Evolutionary conservation across 2,329 filamentous ascomycete species (phyloP), one percentile per base, ranked within the genome.

Genomic region (Metarhizium album): DNA sequence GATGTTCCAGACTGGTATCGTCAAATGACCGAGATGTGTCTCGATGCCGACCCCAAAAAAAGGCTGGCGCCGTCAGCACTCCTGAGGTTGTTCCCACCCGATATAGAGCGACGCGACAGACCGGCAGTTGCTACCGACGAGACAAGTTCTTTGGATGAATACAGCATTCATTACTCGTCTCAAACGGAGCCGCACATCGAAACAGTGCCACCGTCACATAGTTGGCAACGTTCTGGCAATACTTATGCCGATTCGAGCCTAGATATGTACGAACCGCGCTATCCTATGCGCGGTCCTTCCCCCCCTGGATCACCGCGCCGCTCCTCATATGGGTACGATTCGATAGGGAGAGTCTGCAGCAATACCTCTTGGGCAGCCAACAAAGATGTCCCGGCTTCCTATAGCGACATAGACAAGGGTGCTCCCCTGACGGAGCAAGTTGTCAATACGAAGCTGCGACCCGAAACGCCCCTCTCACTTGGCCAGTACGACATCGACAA

Each of bases 1-100:
- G 74, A 83, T 24, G 76, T 94, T 8, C 93, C 93, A 0, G 72
- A 75, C 13, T 97, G 90, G 76, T 97, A 87, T 66, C 80, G 82
- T 53, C 74, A 79, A 16, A 74, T 95, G 46, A 82, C 95, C 37
- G 78, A 83, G 49, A 82, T 82, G 16, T 97, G 91, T 63, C 73
- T 97, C 48, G 85, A 80, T 55, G 76, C 84, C 27, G 76, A 83
- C 52, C 91, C 93, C 6, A 81, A 86, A 51, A 72, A 80, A 50
- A 80, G 93, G 47, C 71, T 82, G 11, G 82, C 88, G 47, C 91
- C 93, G 3, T 80, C 82, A 46, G 76, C 83, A 24, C 74, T 97
- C 14, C 72, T 95, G 14, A 65, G 68, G 1, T 71, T 82, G 57
- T 93, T 95, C 54, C 87, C 88, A 29, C 14, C 49, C 1, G 48